Evolutionary conservation across 2,329 filamentous ascomycete genomes (phyloP), one percentile per base, ranked within the genome.

Genomic region (Mycocentrospora acerina): DNA sequence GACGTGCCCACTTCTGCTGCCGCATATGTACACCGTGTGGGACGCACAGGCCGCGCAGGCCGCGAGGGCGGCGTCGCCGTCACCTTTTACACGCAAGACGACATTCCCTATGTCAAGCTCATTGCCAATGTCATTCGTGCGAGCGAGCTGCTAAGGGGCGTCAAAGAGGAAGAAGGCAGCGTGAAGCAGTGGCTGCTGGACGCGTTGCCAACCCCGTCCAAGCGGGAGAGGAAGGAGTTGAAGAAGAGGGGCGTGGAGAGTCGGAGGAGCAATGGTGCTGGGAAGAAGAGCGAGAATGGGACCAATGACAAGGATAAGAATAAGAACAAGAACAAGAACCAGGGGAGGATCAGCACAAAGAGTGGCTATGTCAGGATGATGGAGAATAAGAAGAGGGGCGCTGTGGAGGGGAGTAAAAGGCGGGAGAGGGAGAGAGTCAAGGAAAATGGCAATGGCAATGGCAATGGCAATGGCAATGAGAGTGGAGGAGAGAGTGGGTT

Each of bases 51-150:
- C 0, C 80, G 93, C 15, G 93, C 90, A 0, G 93, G 93, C 0
- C 80, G 90, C 16, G 82, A 87, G 57, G 90, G 90, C 14, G 93
- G 93, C 32, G 80, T 95, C 3, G 90, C 90, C 0, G 85, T 98
- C 1, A 98, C 93, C 0, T 85, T 95, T 42, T 98, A 95, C 68
- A 97, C 91, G 0, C 89, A 93, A 65, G 93, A 96, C 45, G 93
- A 98, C 60, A 85, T 97, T 4, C 86, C 88, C 0, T 89, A 84
- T 49, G 81, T 98, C 40, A 95, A 91, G 72, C 88, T 83, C 48
- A 87, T 98, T 18, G 93, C 90, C 24, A 96, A 96, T 59, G 88
- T 97, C 24, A 95, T 98, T 48, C 81, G 86, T 0, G 80, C 82
- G 15, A 90, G 86, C 51, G 88, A 96, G 68, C 86, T 82, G 66